A percentile compares a stretch with the other conserved stretches of the same genome.
phyloP scores from a whole-genome alignment of 2,329 filamentous ascomycete genomes.

The Fusarium goolgardi region DNA sequence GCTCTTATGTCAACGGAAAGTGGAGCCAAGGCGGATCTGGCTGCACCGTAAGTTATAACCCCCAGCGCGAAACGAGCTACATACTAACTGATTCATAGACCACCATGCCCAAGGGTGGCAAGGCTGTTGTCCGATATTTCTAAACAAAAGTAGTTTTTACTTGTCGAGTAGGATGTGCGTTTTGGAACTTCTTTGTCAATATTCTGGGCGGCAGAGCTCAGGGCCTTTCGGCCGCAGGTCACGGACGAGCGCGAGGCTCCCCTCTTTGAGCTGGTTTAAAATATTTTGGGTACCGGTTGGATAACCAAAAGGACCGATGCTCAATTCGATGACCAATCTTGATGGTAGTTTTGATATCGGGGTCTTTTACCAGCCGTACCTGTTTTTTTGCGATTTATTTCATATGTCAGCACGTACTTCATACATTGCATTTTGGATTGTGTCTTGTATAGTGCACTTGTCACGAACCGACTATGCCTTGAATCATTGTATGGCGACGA shows the following conservation, averaged over 20 bases:
- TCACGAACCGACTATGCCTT: conserved; percentile 19
- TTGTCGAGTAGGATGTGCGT: conserved; percentile 39
- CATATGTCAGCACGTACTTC: conserved; percentile 40
- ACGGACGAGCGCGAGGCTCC: conserved; percentile 39
- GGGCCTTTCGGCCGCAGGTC: conserved; percentile 37
- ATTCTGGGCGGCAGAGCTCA: conserved; percentile 47
- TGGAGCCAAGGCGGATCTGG: conserved; percentile 71
- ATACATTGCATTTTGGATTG: conserved; percentile 37
- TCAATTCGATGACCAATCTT: conserved; percentile 34
- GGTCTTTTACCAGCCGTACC: conserved; percentile 30
- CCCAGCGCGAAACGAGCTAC: neutral
- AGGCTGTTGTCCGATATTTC: conserved; percentile 59
- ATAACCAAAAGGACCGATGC: conserved; percentile 32
- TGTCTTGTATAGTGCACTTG: conserved; percentile 25
- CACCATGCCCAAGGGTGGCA: conserved; percentile 55
- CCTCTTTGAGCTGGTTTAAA: conserved; percentile 39
- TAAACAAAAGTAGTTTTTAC: conserved; percentile 33
- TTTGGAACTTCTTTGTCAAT: conserved; percentile 53
- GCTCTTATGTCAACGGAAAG: conserved; percentile 73
- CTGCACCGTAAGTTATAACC: conserved; percentile 77
- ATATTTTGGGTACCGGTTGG: conserved; percentile 39
- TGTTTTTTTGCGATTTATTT: conserved; percentile 33
- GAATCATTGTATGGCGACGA: conserved; percentile 29
- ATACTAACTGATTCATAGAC: conserved; percentile 54
- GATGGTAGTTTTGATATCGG: conserved; percentile 35